phyloP scores from a whole-genome alignment of 2,329 filamentous ascomycete genomes.

The Talaromyces verruculosus region DNA sequence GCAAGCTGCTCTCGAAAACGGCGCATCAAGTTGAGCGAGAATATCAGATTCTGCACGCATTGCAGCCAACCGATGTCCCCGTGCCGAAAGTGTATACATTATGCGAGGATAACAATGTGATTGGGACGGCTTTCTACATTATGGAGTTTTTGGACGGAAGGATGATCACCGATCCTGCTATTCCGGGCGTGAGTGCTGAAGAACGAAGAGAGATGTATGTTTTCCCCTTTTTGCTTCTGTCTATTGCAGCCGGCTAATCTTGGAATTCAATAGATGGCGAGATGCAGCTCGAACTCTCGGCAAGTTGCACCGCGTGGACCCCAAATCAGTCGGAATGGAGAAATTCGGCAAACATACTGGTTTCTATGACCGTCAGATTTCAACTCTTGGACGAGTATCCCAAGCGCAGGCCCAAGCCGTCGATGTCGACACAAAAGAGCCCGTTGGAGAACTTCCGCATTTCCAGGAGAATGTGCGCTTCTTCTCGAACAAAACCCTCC shows the following conservation, averaged over 20 bases:
- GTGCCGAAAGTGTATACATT: conserved; percentile 81
- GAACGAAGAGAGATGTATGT: conserved; percentile 70
- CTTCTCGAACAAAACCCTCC: conserved; percentile 66
- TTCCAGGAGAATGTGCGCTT: conserved; percentile 77
- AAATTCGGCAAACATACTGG: conserved; percentile 70
- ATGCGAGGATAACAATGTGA: conserved; percentile 75
- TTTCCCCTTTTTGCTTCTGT: neutral
- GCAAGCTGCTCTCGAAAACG: conserved; percentile 84
- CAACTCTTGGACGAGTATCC: conserved; percentile 77
- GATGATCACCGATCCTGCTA: conserved; percentile 84
- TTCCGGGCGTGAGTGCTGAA: conserved; percentile 67
- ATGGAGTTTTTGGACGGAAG: conserved; percentile 95
- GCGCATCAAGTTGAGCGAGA: conserved; percentile 97
- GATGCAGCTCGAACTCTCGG: conserved; percentile 81
- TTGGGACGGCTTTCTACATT: conserved; percentile 93
- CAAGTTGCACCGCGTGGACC: conserved; percentile 75
- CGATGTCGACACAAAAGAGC: conserved; percentile 73
- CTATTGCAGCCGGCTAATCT: neutral
- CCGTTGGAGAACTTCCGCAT: conserved; percentile 80
- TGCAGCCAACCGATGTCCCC: conserved; percentile 76
- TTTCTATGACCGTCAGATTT: conserved; percentile 84
- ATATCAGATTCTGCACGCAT: conserved; percentile 82
- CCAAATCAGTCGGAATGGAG: conserved; percentile 65
- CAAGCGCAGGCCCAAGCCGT: conserved; percentile 70
- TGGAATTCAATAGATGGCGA: conserved; percentile 62